phyloP scores from a whole-genome alignment of 1,284 basidiomycete species.

The Vanrija sp. region DNA sequence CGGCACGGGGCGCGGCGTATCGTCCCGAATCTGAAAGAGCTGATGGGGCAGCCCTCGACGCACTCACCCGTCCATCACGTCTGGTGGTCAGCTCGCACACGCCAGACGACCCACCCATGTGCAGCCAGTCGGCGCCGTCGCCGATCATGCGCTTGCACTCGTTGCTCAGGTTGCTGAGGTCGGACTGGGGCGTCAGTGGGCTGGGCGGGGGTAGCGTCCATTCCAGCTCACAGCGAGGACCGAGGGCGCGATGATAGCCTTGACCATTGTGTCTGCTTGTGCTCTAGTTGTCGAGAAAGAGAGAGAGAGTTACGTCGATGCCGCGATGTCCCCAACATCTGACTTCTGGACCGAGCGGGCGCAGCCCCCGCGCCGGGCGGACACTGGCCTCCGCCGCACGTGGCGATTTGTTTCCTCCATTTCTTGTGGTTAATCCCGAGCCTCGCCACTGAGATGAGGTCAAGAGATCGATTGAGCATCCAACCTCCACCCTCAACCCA shows the following conservation, averaged over 20 bases:
- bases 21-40: too few species aligned
- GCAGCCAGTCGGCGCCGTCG: slow-evolving; percentile 88
- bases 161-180: slow-evolving; percentile 83
- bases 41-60: neutral
- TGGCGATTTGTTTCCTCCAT: neutral
- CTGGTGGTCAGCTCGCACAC: slow-evolving; percentile 50
- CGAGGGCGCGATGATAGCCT: slow-evolving; percentile 82
- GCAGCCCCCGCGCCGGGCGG: too few species aligned
- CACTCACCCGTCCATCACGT: slow-evolving; percentile 89
- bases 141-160: slow-evolving; percentile 92
- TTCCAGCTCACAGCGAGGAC: slow-evolving; percentile 62
- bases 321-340: neutral
- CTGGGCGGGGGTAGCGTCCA: neutral
- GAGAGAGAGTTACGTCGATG: neutral
- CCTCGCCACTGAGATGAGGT: neutral
- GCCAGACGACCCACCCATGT: slow-evolving; percentile 68
- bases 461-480: neutral
- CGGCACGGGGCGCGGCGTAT: too few species aligned
- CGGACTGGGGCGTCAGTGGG: slow-evolving; percentile 53
- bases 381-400: too few species aligned
- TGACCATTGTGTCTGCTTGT: slow-evolving; percentile 61
- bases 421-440: neutral
- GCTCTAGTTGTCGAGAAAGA: neutral
- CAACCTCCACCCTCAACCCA: neutral
- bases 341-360: neutral